Conservation (phyloP, 75 land plant genomes). For the Pinus taeda region DNA sequence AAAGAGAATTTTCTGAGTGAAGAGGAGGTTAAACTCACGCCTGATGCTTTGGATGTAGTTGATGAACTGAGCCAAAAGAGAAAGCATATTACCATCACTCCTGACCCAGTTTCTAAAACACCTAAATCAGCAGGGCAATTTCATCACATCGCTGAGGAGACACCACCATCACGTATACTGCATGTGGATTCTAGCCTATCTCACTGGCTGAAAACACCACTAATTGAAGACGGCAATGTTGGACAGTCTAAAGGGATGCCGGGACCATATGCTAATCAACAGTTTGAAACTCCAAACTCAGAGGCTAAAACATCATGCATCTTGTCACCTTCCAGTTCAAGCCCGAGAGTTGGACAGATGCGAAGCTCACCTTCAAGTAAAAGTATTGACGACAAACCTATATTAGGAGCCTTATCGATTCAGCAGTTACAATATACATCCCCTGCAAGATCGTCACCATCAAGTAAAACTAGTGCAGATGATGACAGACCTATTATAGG, state of each 20-base stretch:
- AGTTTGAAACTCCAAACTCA: too few relatives aligned
- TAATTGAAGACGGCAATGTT: constrained; percentile 7
- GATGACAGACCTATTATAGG: constrained; percentile 81
- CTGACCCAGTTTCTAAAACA: constrained; percentile 15
- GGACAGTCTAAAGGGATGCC: background rate
- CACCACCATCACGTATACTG: constrained; percentile 19
- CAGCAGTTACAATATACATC: constrained; percentile 43
- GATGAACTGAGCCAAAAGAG: background rate
- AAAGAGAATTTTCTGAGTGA: background rate
- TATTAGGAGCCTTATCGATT: constrained; percentile 58
- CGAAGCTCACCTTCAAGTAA: constrained; percentile 11
- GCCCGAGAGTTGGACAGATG: too few relatives aligned
- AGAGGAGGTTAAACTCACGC: background rate
- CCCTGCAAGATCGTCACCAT: constrained; percentile 54
- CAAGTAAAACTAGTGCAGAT: constrained; percentile 23
- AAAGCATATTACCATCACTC: background rate
- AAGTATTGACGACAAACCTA: constrained; percentile 48
- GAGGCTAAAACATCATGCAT: too few relatives aligned
- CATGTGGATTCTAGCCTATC: constrained; percentile 59
- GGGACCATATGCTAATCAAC: background rate
- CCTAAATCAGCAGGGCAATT: background rate
- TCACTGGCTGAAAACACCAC: constrained; percentile 38
- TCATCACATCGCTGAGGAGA: background rate
- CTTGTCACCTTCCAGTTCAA: too few relatives aligned
- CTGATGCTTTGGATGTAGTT: background rate